Conservation (phyloP, 768 basidiomycete species). For the Russula abietina region DNA sequence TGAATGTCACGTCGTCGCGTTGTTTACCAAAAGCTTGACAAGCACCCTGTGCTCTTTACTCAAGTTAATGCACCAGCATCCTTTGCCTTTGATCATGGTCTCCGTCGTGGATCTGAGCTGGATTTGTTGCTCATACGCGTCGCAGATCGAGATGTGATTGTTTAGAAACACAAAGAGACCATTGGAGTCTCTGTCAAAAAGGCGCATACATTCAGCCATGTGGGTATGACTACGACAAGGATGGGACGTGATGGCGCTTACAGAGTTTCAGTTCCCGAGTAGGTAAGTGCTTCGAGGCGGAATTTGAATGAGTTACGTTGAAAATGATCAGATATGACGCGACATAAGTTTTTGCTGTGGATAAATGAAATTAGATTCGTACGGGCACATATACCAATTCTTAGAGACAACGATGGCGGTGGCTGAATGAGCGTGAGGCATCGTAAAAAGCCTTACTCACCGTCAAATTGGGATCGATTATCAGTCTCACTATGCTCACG, state of each 20-base stretch:
- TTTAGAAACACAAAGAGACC: slow-evolving; percentile 29
- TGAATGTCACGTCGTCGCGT: not conserved
- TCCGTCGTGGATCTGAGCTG: no score
- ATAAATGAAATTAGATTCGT: not conserved
- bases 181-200: slow-evolving; percentile 24
- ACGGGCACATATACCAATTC: slow-evolving; percentile 13
- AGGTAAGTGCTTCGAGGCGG: not conserved
- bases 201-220: not conserved
- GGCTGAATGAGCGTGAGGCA: not conserved
- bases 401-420: not conserved
- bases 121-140: no score
- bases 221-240: no score
- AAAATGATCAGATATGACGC: not conserved
- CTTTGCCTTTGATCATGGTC: not conserved
- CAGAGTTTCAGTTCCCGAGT: slow-evolving; percentile 16
- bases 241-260: not conserved
- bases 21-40: not conserved
- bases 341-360: not conserved
- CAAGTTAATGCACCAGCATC: not conserved
- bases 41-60: not conserved
- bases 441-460: slow-evolving; percentile 2
- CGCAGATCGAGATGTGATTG: slow-evolving; percentile 15
- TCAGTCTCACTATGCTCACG: slow-evolving; percentile 25
- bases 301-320: not conserved
- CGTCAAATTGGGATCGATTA: slow-evolving; percentile 27